Evolutionary conservation across 1,284 basidiomycete species (phyloP), one percentile per base, ranked within the genome.

Genomic region (Trametes pubescens): DNA sequence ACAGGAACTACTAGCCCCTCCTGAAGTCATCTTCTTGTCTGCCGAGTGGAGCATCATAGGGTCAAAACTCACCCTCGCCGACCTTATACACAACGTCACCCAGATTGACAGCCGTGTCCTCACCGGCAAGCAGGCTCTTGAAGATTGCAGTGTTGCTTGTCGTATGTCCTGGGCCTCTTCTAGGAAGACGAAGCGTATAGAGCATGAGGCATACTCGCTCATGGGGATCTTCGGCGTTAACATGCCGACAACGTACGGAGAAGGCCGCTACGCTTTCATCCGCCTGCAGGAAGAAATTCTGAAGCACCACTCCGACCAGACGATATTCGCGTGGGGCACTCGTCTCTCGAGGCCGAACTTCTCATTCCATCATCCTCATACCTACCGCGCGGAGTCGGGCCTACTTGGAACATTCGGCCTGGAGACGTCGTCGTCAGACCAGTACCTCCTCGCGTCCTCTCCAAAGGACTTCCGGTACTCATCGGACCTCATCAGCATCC

Each of bases 151-250:
- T 22, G 61, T 65, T 14, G 65, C 65, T 8, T 49, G 59, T 10
- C 57, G 65, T 2, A 65, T 65, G 59, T 62, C 65, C 2, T 65
- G 65, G 65, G 65, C 65, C 0, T 34, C 52, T 2, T 21, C n/a
- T 4, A 22, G 65, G 22, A 16, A 57, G 46, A 61, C 61, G 10
- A 44, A 48, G n/a, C 37, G 46, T 0, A 51, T 40, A 21, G 65
- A 65, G 34, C 61, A 65, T 29, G 37, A 62, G 44, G 65, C 61
- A 35, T 65, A 65, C 44, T 62, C 48, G 14, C 49, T 62, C 3
- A 51, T 65, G 47, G 65, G 65, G 10, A 62, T 65, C 29, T 59
- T 65, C 43, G 56, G 57, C 1, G 65, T 62, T 34, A 52, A 62
- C 38, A 52, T 65, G 38, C 38, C 46, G 34, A 55, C 57, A 13